Evolutionary conservation across 306 rosid species (phyloP).

Genomic region (Lablab purpureus): DNA sequence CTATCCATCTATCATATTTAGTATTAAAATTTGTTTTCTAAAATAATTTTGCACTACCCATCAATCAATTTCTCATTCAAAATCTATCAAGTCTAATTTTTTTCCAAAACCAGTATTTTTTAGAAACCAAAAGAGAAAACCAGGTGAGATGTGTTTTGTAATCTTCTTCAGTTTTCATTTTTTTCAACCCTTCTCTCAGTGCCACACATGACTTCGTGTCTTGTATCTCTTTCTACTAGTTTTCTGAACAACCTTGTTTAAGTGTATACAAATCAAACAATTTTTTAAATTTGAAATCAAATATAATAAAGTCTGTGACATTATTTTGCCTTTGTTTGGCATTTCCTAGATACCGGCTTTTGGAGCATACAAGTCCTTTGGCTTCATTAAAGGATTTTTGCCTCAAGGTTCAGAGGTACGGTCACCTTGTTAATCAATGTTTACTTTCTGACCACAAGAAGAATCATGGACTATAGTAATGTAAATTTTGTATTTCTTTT

Average conservation of each 20-base stretch:
- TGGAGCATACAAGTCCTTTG: constrained; percentile 83
- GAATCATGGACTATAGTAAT: not conserved
- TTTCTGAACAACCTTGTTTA: not conserved
- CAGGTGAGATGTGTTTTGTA: no score
- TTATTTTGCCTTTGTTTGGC: constrained; percentile 29
- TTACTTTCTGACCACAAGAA: not conserved
- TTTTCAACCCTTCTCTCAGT: not conserved
- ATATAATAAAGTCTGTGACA: constrained; percentile 8
- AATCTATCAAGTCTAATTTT: not conserved
- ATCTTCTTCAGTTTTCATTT: not conserved
- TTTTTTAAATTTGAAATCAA: no score
- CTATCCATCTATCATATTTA: no score
- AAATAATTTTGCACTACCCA: no score
- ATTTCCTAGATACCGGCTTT: constrained; percentile 82
- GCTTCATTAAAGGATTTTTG: constrained; percentile 76
- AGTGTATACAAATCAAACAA: no score
- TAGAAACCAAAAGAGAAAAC: not conserved
- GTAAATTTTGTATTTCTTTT: constrained; percentile 34
- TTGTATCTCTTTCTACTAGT: no score
- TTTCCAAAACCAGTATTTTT: not conserved
- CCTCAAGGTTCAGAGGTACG: constrained; percentile 77
- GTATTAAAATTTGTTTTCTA: no score
- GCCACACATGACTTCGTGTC: no score
- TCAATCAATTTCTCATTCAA: not conserved
- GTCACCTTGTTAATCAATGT: constrained; percentile 12